A percentile compares a stretch with the other conserved stretches of the same genome.
phyloP scores from a whole-genome alignment of 148 eudicot species.

The Nepenthes gracilis region DNA sequence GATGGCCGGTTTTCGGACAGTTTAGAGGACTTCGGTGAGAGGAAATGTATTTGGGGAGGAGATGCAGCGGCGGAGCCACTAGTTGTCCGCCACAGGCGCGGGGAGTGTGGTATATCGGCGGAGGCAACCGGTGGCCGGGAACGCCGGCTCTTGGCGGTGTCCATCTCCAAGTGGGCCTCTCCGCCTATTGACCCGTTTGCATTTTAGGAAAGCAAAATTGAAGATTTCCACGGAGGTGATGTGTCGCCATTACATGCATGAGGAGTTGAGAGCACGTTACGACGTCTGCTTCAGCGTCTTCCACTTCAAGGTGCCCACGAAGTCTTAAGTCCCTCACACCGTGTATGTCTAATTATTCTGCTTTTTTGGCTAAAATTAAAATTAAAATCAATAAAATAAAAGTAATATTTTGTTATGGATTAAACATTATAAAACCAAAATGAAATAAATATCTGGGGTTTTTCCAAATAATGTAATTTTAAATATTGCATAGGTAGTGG shows the following conservation, averaged over 20 bases:
- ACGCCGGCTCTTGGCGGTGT: constrained; percentile 5
- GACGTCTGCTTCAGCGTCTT: too few relatives aligned
- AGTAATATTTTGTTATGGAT: too few relatives aligned
- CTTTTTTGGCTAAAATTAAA: too few relatives aligned
- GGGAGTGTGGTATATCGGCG: constrained; percentile 27
- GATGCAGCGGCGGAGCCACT: constrained; percentile 16
- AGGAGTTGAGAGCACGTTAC: constrained; percentile 31
- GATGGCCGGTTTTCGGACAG: too few relatives aligned
- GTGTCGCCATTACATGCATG: not conserved
- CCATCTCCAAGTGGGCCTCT: constrained; percentile 18
- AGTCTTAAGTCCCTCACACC: too few relatives aligned
- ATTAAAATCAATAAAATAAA: too few relatives aligned
- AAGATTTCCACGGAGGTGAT: not conserved
- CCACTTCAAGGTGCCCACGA: too few relatives aligned
- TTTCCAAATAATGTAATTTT: too few relatives aligned
- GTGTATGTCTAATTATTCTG: too few relatives aligned
- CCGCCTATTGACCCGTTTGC: not conserved
- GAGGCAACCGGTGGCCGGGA: constrained; percentile 12
- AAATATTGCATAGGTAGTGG: too few relatives aligned
- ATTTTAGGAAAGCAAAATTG: not conserved
- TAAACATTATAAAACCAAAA: too few relatives aligned
- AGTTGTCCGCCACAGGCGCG: constrained; percentile 23
- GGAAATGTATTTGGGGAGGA: constrained; percentile 1
- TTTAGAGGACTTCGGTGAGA: not conserved
- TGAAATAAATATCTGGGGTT: too few relatives aligned